Percentiles rank a stretch among this genome's conserved stretches.
Conservation (phyloP, 192 early-diverging fungal genomes). For the Chytriomyces sp. region DNA sequence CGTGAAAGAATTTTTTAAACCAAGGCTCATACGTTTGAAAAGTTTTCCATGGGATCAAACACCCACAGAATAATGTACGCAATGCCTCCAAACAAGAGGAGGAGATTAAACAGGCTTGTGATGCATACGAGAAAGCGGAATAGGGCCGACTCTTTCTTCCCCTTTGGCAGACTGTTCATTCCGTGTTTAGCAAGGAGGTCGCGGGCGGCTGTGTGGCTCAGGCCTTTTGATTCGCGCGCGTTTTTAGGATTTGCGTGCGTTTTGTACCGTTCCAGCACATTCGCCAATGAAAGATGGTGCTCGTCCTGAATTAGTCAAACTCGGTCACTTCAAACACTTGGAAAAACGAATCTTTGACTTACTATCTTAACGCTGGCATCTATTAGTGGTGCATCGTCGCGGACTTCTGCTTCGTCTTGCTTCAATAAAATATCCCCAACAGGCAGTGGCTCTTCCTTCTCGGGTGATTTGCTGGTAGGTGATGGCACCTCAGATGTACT, state of each 20-base stretch:
- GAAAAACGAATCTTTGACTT: background rate
- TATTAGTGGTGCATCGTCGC: slow-evolving; percentile 7
- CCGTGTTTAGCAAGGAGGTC: slow-evolving; percentile 38
- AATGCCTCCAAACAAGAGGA: slow-evolving; percentile 81
- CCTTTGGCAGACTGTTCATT: slow-evolving; percentile 75
- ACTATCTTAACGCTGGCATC: slow-evolving; percentile 26
- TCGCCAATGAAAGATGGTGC: slow-evolving; percentile 24
- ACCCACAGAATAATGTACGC: slow-evolving; percentile 75
- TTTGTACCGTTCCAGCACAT: background rate
- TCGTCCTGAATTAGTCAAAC: slow-evolving; percentile 12
- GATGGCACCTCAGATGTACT: background rate
- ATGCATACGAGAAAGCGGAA: slow-evolving; percentile 80
- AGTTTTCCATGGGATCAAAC: slow-evolving; percentile 77
- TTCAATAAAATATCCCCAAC: slow-evolving; percentile 20
- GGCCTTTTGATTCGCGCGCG: slow-evolving; percentile 33
- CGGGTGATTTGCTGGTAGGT: background rate
- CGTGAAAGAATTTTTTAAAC: background rate
- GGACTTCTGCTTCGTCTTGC: background rate
- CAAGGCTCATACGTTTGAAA: slow-evolving; percentile 67
- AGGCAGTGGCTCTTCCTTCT: slow-evolving; percentile 3
- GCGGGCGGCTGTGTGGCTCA: slow-evolving; percentile 31
- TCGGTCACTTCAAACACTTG: too few relatives aligned
- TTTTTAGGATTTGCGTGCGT: slow-evolving; percentile 8
- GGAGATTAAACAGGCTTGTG: slow-evolving; percentile 83
- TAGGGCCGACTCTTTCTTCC: slow-evolving; percentile 70